phyloP scores from a whole-genome alignment of 2,329 filamentous ascomycete species.

The Apiospora sp. region DNA sequence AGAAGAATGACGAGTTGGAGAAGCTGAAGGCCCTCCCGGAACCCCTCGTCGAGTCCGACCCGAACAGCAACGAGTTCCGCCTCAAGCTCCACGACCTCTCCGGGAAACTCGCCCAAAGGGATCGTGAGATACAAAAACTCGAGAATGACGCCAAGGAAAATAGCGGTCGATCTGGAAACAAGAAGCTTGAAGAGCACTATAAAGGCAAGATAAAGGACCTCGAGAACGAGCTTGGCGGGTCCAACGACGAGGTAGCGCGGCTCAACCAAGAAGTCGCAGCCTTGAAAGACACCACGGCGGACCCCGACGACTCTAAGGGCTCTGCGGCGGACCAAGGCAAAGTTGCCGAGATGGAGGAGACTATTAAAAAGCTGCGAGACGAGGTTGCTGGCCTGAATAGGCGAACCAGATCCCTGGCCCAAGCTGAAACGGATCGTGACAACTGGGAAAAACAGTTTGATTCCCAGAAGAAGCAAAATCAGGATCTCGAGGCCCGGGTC shows the following conservation, averaged over 20 bases:
- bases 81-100: not conserved
- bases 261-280: not conserved
- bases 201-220: not conserved
- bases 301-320: too few species aligned
- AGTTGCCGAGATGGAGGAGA: not conserved
- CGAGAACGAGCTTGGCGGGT: not conserved
- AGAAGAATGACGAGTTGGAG: slow-evolving; percentile 16
- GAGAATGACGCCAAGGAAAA: not conserved
- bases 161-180: too few species aligned
- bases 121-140: not conserved
- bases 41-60: not conserved
- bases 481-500: too few species aligned
- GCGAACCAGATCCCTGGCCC: not conserved
- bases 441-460: not conserved
- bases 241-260: not conserved
- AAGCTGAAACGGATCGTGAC: too few species aligned
- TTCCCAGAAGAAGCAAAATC: too few species aligned
- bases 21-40: not conserved
- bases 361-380: not conserved
- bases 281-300: too few species aligned
- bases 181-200: too few species aligned
- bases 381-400: not conserved
- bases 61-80: not conserved
- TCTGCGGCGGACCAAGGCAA: not conserved
- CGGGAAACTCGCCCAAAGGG: not conserved